Base-by-base conservation (phyloP, 169 alveolate genomes). In the Perkinsus chesapeaki region DNA sequence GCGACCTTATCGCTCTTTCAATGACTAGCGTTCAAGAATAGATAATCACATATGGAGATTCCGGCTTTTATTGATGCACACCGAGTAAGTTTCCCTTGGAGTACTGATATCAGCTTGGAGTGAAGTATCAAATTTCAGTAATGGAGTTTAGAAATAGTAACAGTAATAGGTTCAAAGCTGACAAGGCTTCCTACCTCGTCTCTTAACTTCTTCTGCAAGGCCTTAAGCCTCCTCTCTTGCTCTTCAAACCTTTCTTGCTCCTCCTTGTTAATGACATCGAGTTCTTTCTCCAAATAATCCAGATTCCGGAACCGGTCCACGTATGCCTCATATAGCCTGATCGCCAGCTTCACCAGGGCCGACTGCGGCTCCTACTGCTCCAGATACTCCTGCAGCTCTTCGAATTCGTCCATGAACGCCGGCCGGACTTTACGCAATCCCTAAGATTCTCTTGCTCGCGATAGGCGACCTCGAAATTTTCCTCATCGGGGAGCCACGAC, bases 381-480 rank as follows among this genome's bases (percentile, higher is more conserved):
- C 37, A 95, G 82, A 91, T 95, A 95, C 82, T 94, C 93, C 73
- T 95, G 95, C 43, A 95, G 93, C 92, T 94, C 91, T 91, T 94
- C 96, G 91, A 96, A 97, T 95, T 97, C 99, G 48, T 95, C 98
- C 96, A 96, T 95, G 94, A 96, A 97, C 48, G 98, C 98, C 0
- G 99, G 99, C 31, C 97, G 95, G 20, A 97, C 98, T 73, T 95
- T 95, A 39, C 96, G 96, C 73, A 97, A 91, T 20, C 60, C 96
- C 94, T 43, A 16, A 43, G 60, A n/a, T n/a, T n/a, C n/a, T n/a
- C n/a, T n/a, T n/a, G n/a, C n/a, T n/a, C n/a, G n/a, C n/a, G n/a
- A n/a, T n/a, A n/a, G n/a, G n/a, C n/a, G n/a, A n/a, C n/a, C n/a
- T n/a, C n/a, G n/a, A n/a, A n/a, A n/a, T n/a, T n/a, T n/a, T n/a